phyloP scores from a whole-genome alignment of 2,329 filamentous ascomycete species.

The Sporothrix brunneoviolacea region DNA sequence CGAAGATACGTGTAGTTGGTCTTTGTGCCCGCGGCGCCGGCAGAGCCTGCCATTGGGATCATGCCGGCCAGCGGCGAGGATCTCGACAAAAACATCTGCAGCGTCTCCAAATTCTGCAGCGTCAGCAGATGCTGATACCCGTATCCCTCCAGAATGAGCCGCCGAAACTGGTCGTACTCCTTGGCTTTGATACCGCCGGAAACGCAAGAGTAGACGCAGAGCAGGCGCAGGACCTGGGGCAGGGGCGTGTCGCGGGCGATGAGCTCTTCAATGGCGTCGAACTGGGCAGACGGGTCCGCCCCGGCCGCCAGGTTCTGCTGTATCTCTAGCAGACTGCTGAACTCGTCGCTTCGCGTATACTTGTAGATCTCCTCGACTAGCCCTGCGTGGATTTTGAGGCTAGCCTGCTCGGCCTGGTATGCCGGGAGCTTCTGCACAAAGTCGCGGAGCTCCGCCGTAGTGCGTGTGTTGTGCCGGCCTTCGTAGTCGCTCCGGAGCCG shows the following conservation, averaged over 20 bases:
- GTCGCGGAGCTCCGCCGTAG: conserved; percentile 82
- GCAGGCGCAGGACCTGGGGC: conserved; percentile 70
- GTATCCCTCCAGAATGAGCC: conserved; percentile 83
- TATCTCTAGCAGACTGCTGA: conserved; percentile 81
- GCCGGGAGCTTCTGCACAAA: conserved; percentile 91
- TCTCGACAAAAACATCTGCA: conserved; percentile 75
- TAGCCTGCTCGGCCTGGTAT: conserved; percentile 90
- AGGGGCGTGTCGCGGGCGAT: conserved; percentile 80
- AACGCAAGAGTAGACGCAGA: conserved; percentile 89
- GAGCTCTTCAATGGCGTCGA: conserved; percentile 89
- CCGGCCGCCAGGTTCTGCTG: conserved; percentile 94
- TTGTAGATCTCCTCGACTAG: conserved; percentile 95
- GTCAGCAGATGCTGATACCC: conserved; percentile 93
- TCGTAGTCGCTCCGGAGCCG: conserved; percentile 83
- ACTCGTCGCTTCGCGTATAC: conserved; percentile 80
- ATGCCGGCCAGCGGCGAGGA: conserved; percentile 73
- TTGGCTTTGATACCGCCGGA: conserved; percentile 81
- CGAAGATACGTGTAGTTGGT: conserved; percentile 89
- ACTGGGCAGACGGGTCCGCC: conserved; percentile 79
- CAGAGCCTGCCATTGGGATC: conserved; percentile 64
- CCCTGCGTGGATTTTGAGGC: conserved; percentile 83
- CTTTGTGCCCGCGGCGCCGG: conserved; percentile 53
- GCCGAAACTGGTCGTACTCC: conserved; percentile 84
- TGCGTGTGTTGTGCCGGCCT: conserved; percentile 76
- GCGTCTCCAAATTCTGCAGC: conserved; percentile 77